phyloP scores from a whole-genome alignment of 1,284 basidiomycete genomes.

The Tranzscheliella williamsii region DNA sequence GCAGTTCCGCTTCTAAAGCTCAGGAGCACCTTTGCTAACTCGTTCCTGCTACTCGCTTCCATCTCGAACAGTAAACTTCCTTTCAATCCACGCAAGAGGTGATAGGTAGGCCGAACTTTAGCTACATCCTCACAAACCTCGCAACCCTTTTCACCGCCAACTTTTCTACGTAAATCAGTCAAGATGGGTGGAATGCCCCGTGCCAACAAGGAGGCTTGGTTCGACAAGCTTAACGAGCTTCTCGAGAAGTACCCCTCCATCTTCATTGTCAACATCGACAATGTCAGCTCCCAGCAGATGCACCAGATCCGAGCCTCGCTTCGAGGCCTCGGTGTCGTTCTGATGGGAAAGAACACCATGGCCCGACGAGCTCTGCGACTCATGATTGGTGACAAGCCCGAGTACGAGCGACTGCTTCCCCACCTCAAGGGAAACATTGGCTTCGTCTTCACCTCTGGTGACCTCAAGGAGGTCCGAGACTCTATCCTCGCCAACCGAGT shows the following conservation, averaged over 20 bases:
- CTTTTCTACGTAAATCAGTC: slow-evolving; percentile 4
- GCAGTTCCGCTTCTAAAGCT: too few species aligned
- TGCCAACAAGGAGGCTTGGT: slow-evolving; percentile 90
- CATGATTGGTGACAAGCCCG: slow-evolving; percentile 84
- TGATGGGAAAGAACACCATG: slow-evolving; percentile 99
- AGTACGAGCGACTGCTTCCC: slow-evolving; percentile 94
- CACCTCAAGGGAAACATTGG: slow-evolving; percentile 97
- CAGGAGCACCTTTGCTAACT: slow-evolving; percentile 14
- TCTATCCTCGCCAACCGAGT: slow-evolving; percentile 95
- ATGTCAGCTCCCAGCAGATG: slow-evolving; percentile 98
- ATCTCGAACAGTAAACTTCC: slow-evolving; percentile 49
- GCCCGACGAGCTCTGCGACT: slow-evolving; percentile 94
- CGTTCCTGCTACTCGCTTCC: slow-evolving; percentile 5
- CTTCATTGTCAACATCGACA: slow-evolving; percentile 99
- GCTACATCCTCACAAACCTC: too few species aligned
- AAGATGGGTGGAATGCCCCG: slow-evolving; percentile 83
- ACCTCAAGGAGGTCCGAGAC: slow-evolving; percentile 93
- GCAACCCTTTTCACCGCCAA: slow-evolving; percentile 2
- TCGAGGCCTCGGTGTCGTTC: slow-evolving; percentile 91
- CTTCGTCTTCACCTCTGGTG: slow-evolving; percentile 93
- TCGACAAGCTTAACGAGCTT: slow-evolving; percentile 89
- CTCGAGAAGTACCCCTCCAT: slow-evolving; percentile 89
- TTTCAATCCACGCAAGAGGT: slow-evolving; percentile 54
- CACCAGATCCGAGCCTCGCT: slow-evolving; percentile 95
- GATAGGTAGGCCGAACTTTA: slow-evolving; percentile 52